Evolutionary conservation across 331 rosid species (phyloP), one percentile per base, ranked within the genome.

Genomic region (Malus hybrid): DNA sequence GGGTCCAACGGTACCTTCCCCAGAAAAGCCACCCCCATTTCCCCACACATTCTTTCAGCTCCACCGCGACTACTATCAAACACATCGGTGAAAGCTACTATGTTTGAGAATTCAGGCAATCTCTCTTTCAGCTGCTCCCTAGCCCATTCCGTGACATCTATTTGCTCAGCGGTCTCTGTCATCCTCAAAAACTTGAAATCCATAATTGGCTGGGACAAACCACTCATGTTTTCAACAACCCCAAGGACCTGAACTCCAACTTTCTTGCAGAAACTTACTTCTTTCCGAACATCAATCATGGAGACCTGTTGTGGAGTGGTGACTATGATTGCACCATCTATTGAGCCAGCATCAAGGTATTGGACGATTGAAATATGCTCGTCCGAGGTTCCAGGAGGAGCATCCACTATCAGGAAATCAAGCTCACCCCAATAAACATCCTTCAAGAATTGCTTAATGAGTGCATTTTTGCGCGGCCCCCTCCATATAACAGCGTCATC

Each of bases 381-480:
- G 48, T 94, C 99, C 15, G 99, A 92, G 65, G 97, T 92, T 61
- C 99, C 99, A 9, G 97, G 99, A 1, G 99, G 99, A 72, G 99
- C 95, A 84, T 94, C 98, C 13, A 92, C 93, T 22, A 94, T 82
- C 15, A 94, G 89, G 81, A 91, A 90, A 76, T 94, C 97, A 65
- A 94, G 95, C 28, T 91, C 97, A 34, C 91, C 95, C 99, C 99
- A 94, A 46, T 88, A 85, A 7, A 90, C 96, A 24, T 94, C 93
- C 86, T 91, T 94, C 46, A 94, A 76, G 64, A 94, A 94, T 78
- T 92, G 90, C 88, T 92, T 94, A 67, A 94, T 94, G 55, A 90
- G 93, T 10, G 90, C 87, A 61, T 88, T 92, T 80, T 94, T 94
- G 76, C 95, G 93, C 6, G 99, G 97, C 33, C 97, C 99, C 76